Evolutionary conservation across 2,329 filamentous ascomycete species (phyloP).

Genomic region (Mariannaea elegans): DNA sequence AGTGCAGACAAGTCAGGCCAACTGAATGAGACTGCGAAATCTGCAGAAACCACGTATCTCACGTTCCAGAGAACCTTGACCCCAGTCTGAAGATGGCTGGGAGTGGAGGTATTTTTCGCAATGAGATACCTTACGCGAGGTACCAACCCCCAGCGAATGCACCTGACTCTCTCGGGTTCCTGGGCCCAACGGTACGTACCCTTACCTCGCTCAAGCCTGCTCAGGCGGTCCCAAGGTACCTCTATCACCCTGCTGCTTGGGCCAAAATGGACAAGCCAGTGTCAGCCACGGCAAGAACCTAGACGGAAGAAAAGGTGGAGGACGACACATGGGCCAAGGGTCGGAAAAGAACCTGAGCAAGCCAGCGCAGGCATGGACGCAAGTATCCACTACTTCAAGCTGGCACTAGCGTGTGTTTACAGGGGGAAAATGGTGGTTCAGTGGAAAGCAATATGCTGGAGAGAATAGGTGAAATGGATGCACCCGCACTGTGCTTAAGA

Average conservation of each 20-base stretch:
- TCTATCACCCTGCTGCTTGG: not conserved
- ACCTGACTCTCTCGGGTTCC: conserved; percentile 11
- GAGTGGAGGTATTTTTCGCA: conserved; percentile 10
- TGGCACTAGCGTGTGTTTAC: conserved; percentile 6
- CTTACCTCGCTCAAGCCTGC: conserved; percentile 2
- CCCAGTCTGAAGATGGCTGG: not conserved
- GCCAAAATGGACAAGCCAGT: not conserved
- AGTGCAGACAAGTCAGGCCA: conserved; percentile 20
- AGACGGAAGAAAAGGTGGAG: not conserved
- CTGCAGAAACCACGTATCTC: conserved; percentile 1
- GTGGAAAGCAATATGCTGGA: conserved; percentile 10
- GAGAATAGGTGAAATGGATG: not conserved
- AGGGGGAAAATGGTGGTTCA: conserved; percentile 8
- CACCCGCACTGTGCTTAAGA: conserved; percentile 1
- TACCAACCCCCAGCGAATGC: conserved; percentile 13
- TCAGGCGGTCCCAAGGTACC: not conserved
- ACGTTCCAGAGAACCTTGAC: not conserved
- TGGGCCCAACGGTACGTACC: conserved; percentile 7
- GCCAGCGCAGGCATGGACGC: conserved; percentile 9
- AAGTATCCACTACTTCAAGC: conserved; percentile 4
- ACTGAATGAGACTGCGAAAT: conserved; percentile 10
- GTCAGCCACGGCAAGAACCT: not conserved
- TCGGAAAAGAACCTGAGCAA: conserved; percentile 5
- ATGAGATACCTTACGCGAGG: conserved; percentile 11
- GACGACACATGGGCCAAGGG: conserved; percentile 15